phyloP scores from a whole-genome alignment of 2,329 filamentous ascomycete species.

The Arthrobotrys conoides region DNA sequence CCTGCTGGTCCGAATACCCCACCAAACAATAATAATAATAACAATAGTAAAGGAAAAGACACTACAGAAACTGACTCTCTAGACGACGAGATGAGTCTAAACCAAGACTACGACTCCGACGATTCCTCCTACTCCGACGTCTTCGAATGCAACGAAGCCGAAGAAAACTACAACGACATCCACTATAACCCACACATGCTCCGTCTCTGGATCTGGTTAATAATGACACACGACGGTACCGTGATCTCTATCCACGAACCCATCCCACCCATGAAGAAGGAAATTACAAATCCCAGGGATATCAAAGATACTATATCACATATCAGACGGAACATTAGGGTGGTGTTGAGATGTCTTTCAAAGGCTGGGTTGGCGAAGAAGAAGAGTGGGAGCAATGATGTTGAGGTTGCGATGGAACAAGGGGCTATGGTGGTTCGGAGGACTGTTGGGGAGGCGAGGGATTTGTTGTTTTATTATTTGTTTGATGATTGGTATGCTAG shows the following conservation, averaged over 20 bases:
- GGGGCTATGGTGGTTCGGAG: slow-evolving; percentile 64
- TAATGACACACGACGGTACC: slow-evolving; percentile 66
- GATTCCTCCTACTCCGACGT: slow-evolving; percentile 46
- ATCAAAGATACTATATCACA: slow-evolving; percentile 61
- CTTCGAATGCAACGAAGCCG: slow-evolving; percentile 60
- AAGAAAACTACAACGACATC: slow-evolving; percentile 60
- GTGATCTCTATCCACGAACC: slow-evolving; percentile 69
- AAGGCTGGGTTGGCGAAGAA: slow-evolving; percentile 67
- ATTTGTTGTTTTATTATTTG: slow-evolving; percentile 77
- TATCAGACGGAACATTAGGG: slow-evolving; percentile 64
- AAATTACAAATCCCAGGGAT: slow-evolving; percentile 36
- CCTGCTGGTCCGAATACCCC: slow-evolving; percentile 63
- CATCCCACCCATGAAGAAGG: slow-evolving; percentile 67
- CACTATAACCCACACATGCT: slow-evolving; percentile 67
- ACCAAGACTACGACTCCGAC: slow-evolving; percentile 39
- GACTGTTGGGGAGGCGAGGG: slow-evolving; percentile 71
- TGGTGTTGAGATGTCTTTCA: slow-evolving; percentile 63
- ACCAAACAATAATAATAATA: slow-evolving; percentile 62
- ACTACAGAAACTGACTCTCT: slow-evolving; percentile 32
- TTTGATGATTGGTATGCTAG: slow-evolving; percentile 78
- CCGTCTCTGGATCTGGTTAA: slow-evolving; percentile 71
- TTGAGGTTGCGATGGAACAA: slow-evolving; percentile 66
- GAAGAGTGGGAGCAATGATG: slow-evolving; percentile 70
- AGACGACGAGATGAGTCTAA: slow-evolving; percentile 48
- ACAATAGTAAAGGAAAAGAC: background rate